phyloP scores from a whole-genome alignment of 164 flowering plant species.

The Warburgia ugandensis region DNA sequence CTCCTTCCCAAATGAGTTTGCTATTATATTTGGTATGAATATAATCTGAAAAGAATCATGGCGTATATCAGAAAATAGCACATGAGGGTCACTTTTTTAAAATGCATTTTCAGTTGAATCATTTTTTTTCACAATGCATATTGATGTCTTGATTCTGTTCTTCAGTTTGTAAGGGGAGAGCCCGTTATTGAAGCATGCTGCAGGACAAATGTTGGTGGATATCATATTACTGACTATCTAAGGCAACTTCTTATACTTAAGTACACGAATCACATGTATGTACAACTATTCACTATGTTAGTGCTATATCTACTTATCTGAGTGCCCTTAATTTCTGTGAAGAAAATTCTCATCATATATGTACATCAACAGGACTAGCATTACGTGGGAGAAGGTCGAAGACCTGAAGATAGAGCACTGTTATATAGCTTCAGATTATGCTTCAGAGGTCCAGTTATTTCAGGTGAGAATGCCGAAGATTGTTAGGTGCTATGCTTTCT shows the following conservation, averaged over 20 bases:
- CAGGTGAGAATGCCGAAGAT: conserved; percentile 73
- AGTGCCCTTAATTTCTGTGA: background rate
- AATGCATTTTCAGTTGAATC: background rate
- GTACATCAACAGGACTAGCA: conserved; percentile 40
- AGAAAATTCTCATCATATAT: conserved; percentile 2
- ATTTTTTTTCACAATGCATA: background rate
- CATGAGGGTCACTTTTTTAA: background rate
- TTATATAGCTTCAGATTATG: conserved; percentile 80
- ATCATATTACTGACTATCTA: conserved; percentile 82
- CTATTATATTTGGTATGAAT: too few species aligned
- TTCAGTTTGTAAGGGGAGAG: conserved; percentile 80
- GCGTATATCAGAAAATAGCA: too few species aligned
- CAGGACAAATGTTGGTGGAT: conserved; percentile 94
- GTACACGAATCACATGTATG: conserved; percentile 88
- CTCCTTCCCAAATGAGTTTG: too few species aligned
- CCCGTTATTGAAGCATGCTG: conserved; percentile 75
- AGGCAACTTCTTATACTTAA: conserved; percentile 95
- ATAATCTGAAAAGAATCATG: too few species aligned
- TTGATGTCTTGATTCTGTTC: background rate
- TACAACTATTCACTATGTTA: background rate
- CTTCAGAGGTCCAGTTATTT: conserved; percentile 60
- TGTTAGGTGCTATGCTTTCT: too few species aligned
- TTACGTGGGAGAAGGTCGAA: conserved; percentile 97
- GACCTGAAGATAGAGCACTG: conserved; percentile 97
- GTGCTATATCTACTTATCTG: background rate